A percentile compares a stretch with the other conserved stretches of the same genome.
phyloP scores from a whole-genome alignment of 371 early-diverging fungal genomes.

The Batkoa obscura region DNA sequence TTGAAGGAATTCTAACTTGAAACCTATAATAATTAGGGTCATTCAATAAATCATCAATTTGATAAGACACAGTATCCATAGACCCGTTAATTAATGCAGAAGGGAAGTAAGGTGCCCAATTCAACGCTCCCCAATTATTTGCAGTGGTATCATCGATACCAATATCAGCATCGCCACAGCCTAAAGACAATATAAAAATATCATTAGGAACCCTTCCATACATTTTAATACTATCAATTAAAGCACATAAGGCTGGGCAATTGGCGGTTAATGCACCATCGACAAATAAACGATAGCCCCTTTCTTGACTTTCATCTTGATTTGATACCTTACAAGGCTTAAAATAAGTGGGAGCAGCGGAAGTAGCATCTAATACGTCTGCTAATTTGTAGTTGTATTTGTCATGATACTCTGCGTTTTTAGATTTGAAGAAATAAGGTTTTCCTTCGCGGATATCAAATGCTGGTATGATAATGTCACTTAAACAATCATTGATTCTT shows the following conservation, averaged over 20 bases:
- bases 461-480: neutral
- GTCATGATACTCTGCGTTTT: neutral
- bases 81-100: neutral
- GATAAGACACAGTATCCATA: neutral
- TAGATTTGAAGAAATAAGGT: neutral
- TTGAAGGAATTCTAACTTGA: neutral
- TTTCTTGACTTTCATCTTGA: neutral
- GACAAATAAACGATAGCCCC: neutral
- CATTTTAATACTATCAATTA: neutral
- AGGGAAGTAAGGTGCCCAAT: neutral
- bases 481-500: neutral
- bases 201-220: neutral
- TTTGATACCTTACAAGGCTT: neutral
- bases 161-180: conserved; percentile 2
- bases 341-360: conserved; percentile 9
- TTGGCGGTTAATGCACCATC: conserved; percentile 2
- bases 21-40: neutral
- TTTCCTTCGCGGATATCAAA: neutral
- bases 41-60: neutral
- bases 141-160: too few relatives aligned
- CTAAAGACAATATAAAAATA: neutral
- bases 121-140: neutral
- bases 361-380: conserved; percentile 6
- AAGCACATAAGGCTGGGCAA: neutral
- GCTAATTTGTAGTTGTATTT: neutral